A percentile compares a stretch with the other conserved stretches of the same genome.
Evolutionary conservation across 75 land plant genomes (phyloP).

Genomic region (Sequoiadendron giganteum): DNA sequence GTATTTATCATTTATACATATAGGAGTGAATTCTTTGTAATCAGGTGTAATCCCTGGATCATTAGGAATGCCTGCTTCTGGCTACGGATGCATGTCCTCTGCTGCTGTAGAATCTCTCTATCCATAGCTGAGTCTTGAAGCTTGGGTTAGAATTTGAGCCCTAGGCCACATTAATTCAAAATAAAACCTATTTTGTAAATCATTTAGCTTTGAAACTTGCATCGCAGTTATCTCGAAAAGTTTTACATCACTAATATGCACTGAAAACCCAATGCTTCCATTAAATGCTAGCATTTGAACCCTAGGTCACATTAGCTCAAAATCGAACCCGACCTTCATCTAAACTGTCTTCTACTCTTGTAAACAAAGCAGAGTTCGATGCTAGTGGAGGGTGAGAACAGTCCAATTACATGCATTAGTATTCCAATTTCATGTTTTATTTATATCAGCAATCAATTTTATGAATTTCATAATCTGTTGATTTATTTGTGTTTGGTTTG

Average conservation of each 20-base stretch:
- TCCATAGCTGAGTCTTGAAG: not conserved
- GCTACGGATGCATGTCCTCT: not conserved
- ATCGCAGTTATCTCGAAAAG: no score
- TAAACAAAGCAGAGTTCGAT: not conserved
- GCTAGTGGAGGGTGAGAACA: not conserved
- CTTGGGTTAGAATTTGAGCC: not conserved
- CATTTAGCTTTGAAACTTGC: no score
- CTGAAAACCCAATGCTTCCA: no score
- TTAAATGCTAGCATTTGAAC: not conserved
- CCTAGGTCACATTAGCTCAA: not conserved
- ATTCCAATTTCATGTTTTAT: not conserved
- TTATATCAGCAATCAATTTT: not conserved
- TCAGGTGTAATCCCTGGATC: not conserved
- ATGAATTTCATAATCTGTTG: not conserved
- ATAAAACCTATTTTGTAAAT: not conserved
- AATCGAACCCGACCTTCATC: not conserved
- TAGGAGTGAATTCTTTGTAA: not conserved
- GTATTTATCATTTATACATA: not conserved
- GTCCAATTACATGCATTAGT: not conserved
- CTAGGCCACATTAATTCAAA: not conserved
- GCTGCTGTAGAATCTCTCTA: not conserved
- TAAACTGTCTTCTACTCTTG: not conserved
- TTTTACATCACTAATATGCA: no score
- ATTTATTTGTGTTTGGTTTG: slow-evolving; percentile 1
- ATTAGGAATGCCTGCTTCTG: not conserved